Evolutionary conservation across 805 yeast species (phyloP), one percentile per base, ranked within the genome.

Genomic region (Teunomyces panamensis): DNA sequence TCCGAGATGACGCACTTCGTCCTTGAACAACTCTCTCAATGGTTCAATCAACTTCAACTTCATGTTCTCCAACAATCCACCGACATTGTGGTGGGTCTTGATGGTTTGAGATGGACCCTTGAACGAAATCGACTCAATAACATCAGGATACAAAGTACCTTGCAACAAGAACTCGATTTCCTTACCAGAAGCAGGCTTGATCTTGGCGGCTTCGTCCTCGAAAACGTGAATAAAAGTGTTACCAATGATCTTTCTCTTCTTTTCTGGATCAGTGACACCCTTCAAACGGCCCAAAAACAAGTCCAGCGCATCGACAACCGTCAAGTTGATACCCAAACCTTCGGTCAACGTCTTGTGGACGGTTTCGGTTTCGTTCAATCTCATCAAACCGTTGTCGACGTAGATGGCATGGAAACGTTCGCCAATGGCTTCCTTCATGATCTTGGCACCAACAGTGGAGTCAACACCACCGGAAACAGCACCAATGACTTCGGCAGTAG

Each of bases 391-490:
- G 68, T 94, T 94, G 71, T 94, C 99, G 54, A 94, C 99, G 64
- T 89, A 81, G 62, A 94, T 91, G 50, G 99, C 99, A 64, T 94
- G 99, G 87, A 94, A 94, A 69, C 99, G 83, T 63, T 89, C 94
- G 65, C 99, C 99, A 69, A 94, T 94, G 56, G 99, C 99, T 75
- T 88, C 97, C 56, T 89, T 85, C 96, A 94, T 87, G 66, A 94
- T 80, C 78, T 92, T 94, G 56, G 99, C 97, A 56, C 97, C 99
- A 51, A 94, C 99, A 43, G 99, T 94, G 45, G 99, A 94, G 74
- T 94, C 99, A 54, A 94, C 99, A 77, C 99, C 99, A 63, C 99
- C 99, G 45, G 97, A 89, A 56, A 94, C 99, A 47, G 99, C 99
- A 74, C 99, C 99, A 64, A 94, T 94, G 55, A 94, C 99, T 74